Conservation (phyloP, 2,329 filamentous ascomycete species). For the Neofusicoccum laricinum region DNA sequence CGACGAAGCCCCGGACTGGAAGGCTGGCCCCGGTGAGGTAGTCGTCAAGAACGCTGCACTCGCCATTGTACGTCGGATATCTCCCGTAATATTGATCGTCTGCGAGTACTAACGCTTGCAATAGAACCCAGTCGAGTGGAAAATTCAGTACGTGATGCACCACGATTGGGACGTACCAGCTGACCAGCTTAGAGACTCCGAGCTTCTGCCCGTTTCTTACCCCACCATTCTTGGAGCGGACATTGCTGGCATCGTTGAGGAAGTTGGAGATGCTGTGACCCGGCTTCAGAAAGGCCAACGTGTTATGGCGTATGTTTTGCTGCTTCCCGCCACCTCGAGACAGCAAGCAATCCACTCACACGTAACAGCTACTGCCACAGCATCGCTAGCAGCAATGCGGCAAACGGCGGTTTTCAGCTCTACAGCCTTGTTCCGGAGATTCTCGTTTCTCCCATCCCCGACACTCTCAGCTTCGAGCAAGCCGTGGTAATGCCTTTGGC, state of each 20-base stretch:
- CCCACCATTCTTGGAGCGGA: conserved; percentile 36
- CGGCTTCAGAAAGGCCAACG: conserved; percentile 2
- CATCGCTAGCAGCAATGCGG: conserved; percentile 25
- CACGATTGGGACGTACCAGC: too few species aligned
- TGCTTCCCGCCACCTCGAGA: too few species aligned
- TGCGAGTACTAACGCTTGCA: too few species aligned
- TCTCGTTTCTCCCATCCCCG: conserved; percentile 38
- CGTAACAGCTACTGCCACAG: conserved; percentile 9
- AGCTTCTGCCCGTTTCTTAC: conserved; percentile 20
- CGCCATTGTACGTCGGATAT: conserved; percentile 21
- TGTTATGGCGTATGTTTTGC: background rate
- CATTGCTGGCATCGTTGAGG: conserved; percentile 36
- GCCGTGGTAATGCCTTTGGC: conserved; percentile 44
- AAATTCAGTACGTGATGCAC: background rate
- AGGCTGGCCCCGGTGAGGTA: conserved; percentile 29
- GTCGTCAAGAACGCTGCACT: conserved; percentile 34
- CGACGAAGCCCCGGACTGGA: conserved; percentile 28
- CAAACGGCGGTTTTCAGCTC: conserved; percentile 31
- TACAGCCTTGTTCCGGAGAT: conserved; percentile 31
- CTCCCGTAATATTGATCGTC: background rate
- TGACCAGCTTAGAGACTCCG: background rate
- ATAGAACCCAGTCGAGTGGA: conserved; percentile 6
- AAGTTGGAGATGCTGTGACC: conserved; percentile 26
- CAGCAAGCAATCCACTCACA: background rate
- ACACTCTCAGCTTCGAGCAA: conserved; percentile 34